Conservation (phyloP, 2,329 filamentous ascomycete genomes). For the Aspergillus sp. region DNA sequence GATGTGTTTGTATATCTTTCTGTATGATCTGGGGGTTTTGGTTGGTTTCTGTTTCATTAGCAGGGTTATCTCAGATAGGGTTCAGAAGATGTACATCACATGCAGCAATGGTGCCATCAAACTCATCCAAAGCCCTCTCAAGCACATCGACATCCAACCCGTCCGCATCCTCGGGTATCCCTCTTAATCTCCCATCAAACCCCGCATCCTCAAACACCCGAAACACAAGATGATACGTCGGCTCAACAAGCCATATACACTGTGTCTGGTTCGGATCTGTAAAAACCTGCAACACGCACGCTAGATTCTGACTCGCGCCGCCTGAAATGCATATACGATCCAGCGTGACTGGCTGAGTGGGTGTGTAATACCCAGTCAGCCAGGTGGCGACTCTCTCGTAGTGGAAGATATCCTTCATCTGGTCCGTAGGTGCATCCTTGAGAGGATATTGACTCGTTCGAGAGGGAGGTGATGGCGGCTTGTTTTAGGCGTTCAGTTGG, state of each 20-base stretch:
- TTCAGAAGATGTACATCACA: neutral
- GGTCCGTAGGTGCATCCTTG: constrained; percentile 71
- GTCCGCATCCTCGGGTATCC: constrained; percentile 70
- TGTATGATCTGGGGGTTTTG: constrained; percentile 56
- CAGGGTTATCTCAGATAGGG: too few species aligned
- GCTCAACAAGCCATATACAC: constrained; percentile 71
- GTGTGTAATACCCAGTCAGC: constrained; percentile 59
- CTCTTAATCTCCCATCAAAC: constrained; percentile 60
- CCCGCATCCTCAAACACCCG: constrained; percentile 75
- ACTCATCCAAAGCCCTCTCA: constrained; percentile 43
- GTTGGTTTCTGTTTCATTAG: constrained; percentile 36
- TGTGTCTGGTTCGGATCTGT: constrained; percentile 70
- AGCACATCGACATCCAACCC: constrained; percentile 66
- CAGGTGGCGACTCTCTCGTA: constrained; percentile 66
- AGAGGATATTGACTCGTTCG: constrained; percentile 51
- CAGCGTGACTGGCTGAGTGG: constrained; percentile 33
- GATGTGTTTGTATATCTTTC: constrained; percentile 79
- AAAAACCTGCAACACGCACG: constrained; percentile 69
- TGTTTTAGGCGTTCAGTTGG: constrained; percentile 57
- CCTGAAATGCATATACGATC: constrained; percentile 72
- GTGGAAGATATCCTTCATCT: constrained; percentile 63
- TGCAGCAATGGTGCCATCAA: constrained; percentile 28
- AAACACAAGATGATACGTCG: constrained; percentile 74
- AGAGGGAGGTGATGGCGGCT: constrained; percentile 57
- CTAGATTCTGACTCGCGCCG: constrained; percentile 75